phyloP scores from a whole-genome alignment of 805 yeast genomes.

The Metahyphopichia silvanorum region DNA sequence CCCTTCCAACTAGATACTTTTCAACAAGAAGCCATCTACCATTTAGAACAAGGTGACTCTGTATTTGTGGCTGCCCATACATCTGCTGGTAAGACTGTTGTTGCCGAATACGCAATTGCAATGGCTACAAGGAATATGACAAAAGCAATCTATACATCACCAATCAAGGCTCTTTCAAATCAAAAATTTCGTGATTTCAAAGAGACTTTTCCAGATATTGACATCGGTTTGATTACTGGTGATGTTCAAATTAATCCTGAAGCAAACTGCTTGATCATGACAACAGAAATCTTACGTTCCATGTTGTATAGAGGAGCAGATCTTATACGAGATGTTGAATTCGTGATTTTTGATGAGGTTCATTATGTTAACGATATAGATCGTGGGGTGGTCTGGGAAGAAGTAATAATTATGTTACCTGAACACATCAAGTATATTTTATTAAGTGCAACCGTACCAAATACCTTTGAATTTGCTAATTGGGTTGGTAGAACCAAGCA shows the following conservation, averaged over 20 bases:
- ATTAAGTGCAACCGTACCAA: constrained; percentile 97
- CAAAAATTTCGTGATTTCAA: constrained; percentile 89
- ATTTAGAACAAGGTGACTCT: constrained; percentile 95
- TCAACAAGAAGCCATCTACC: constrained; percentile 96
- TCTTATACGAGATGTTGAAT: constrained; percentile 92
- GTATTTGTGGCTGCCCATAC: constrained; percentile 99
- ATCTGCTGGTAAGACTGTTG: constrained; percentile 97
- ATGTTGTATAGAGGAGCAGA: constrained; percentile 98
- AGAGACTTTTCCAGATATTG: constrained; percentile 72
- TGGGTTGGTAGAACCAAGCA: constrained; percentile 99
- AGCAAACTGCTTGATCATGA: constrained; percentile 94
- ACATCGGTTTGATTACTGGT: constrained; percentile 94
- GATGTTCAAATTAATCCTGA: constrained; percentile 98
- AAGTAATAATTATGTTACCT: constrained; percentile 95
- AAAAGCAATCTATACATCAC: constrained; percentile 93
- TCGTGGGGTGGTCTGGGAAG: constrained; percentile 99
- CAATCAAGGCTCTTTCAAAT: constrained; percentile 86
- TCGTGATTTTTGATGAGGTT: constrained; percentile 96
- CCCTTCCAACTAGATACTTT: constrained; percentile 93
- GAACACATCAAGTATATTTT: constrained; percentile 91
- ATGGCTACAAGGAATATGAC: constrained; percentile 96
- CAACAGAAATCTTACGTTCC: constrained; percentile 91
- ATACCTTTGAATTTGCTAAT: constrained; percentile 93
- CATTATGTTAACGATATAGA: constrained; percentile 96
- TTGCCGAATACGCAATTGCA: constrained; percentile 97